These are phyloP conservation scores for Leccinum obscurum DNA, from an alignment of 768 basidiomycete genomes.

Conservation along the genomic window DNA sequence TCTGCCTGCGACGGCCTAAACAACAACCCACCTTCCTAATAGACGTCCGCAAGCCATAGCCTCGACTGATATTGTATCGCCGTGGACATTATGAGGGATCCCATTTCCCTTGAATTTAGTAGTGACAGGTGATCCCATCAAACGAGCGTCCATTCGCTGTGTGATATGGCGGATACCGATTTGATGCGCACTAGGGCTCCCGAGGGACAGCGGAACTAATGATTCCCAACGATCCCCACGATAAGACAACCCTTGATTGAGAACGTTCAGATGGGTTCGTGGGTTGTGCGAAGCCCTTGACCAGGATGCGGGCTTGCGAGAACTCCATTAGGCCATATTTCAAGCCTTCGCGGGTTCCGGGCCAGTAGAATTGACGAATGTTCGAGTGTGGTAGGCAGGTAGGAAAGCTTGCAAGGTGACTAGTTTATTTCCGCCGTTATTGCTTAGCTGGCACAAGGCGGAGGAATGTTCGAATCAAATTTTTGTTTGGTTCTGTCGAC, in stretches of 20 bases:
- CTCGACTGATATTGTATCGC: constrained; percentile 13
- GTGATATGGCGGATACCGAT: constrained; percentile 2
- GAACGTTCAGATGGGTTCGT: not conserved
- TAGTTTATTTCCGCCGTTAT: constrained; percentile 13
- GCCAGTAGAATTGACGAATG: constrained; percentile 5
- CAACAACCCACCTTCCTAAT: constrained; percentile 6
- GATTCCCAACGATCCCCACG: constrained; percentile 8
- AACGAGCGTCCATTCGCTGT: constrained; percentile 4
- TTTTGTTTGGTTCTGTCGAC: constrained; percentile 26
- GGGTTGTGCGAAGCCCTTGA: constrained; percentile 6
- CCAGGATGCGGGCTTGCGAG: constrained; percentile 4
- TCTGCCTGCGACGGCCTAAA: not conserved
- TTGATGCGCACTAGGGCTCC: constrained; percentile 3
- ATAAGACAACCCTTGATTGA: constrained; percentile 15
- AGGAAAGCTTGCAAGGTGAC: not conserved
- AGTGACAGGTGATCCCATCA: constrained; percentile 2
- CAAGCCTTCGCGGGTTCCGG: not conserved
- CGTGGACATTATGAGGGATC: constrained; percentile 1
- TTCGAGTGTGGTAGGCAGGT: constrained; percentile 1
- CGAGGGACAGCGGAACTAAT: not conserved
- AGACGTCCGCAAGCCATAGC: constrained; percentile 18
- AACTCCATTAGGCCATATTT: not conserved
- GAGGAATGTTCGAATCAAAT: constrained; percentile 4
- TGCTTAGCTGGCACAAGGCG: not conserved
- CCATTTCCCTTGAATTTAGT: constrained; percentile 1